Evolutionary conservation across 1,284 basidiomycete species (phyloP), one percentile per base, ranked within the genome.

Genomic region (Rhodotorula sp.): DNA sequence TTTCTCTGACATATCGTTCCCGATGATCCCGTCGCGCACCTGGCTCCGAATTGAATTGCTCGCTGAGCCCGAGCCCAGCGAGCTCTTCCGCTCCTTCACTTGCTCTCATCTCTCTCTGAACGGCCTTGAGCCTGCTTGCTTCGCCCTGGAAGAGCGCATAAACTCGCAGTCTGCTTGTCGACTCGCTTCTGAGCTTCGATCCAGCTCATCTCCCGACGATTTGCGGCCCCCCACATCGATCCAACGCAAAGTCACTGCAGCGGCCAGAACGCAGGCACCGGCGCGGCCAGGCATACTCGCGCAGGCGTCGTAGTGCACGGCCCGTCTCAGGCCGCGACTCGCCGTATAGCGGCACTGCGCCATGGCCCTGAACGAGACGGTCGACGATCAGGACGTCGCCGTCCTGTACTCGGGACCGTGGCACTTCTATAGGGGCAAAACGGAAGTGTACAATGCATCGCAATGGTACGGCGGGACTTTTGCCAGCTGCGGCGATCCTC

Each of bases 361-460:
- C 58, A 34, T 43, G 16, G 14, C 51, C 26, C 10, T 21, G 54
- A 62, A 62, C 60, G 2, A 21, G 23, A 62, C 52, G 0, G 1
- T 62, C 49, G 66, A 68, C 54, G 66, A 68, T 34, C 63, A 64
- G 46, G 63, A 51, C 54, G 12, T 18, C n/a, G 31, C n/a, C 31
- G 20, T 62, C 2, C 46, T 29, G 16, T 68, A 58, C 39, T 31
- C 56, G 18, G 66, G 66, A 3, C 56, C 61, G 20, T 68, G 66
- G 66, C 43, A 31, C 16, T 29, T 18, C 34, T 68, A 51, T 26
- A 23, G 34, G 8, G 60, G 60, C 14, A 10, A 8, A 5, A 26
- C 15, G 8, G 20, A 23, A n/a, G 16, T 26, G 54, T 57, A 29
- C 31, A 48, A 67, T 43, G 54, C 60, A 3, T 59, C n/a, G 10